phyloP scores from a whole-genome alignment of 306 rosid species.

The Castanea sativa region DNA sequence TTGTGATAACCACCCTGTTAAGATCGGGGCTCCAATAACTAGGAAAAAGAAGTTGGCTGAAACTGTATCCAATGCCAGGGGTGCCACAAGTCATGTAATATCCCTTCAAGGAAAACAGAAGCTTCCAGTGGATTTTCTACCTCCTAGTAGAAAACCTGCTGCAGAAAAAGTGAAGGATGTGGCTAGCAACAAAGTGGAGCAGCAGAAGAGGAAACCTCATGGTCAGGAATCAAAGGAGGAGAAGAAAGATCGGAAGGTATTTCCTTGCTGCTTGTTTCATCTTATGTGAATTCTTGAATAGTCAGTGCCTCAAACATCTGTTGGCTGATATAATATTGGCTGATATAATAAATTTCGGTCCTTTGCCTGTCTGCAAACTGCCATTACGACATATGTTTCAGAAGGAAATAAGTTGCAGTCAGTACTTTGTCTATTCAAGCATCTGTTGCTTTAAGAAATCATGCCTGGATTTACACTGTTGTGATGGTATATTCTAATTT shows the following conservation, averaged over 20 bases:
- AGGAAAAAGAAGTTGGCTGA: slow-evolving; percentile 77
- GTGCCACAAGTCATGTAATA: slow-evolving; percentile 50
- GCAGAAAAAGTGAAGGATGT: slow-evolving; percentile 45
- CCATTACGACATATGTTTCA: neutral
- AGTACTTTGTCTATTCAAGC: neutral
- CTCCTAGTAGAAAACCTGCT: slow-evolving; percentile 43
- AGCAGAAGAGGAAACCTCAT: slow-evolving; percentile 59
- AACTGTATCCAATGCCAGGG: slow-evolving; percentile 53
- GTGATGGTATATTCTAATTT: neutral
- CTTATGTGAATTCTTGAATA: neutral
- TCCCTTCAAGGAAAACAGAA: slow-evolving; percentile 74
- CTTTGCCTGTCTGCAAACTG: neutral
- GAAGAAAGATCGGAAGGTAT: slow-evolving; percentile 91
- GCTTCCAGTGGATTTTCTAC: slow-evolving; percentile 78
- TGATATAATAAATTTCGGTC: neutral
- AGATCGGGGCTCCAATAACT: slow-evolving; percentile 57
- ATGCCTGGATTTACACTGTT: neutral
- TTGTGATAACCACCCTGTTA: slow-evolving; percentile 87
- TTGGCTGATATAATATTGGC: neutral
- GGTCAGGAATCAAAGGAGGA: slow-evolving; percentile 83
- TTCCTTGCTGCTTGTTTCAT: slow-evolving; percentile 3
- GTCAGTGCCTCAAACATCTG: slow-evolving; percentile 8
- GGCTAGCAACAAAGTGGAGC: slow-evolving; percentile 43
- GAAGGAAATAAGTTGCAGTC: neutral
- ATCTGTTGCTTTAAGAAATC: neutral